Conservation (phyloP, 1,284 basidiomycete species). For the Cryptococcus wingfieldii region DNA sequence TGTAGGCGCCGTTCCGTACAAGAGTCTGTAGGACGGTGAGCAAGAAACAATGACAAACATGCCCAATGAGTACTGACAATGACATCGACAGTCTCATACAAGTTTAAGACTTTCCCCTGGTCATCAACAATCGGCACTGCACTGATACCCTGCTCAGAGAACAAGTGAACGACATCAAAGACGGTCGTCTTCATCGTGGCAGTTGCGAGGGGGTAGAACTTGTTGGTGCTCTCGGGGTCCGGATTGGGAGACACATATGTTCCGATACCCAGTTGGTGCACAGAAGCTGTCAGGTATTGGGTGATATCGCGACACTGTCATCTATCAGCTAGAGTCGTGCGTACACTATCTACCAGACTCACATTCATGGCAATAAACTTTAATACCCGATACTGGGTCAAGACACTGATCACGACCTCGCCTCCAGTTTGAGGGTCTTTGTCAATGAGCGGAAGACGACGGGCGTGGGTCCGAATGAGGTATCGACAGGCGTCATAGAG, state of each 20-base stretch:
- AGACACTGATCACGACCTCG: conserved; percentile 90
- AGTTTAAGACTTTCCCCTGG: conserved; percentile 87
- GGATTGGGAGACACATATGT: conserved; percentile 65
- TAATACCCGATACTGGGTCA: conserved; percentile 96
- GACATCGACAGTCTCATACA: conserved; percentile 99
- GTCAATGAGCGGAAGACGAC: conserved; percentile 89
- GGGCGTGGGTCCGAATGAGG: conserved; percentile 92
- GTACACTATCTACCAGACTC: conserved; percentile 32
- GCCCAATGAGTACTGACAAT: conserved; percentile 61
- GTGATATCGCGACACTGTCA: conserved; percentile 46
- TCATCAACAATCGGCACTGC: conserved; percentile 95
- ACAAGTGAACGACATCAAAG: conserved; percentile 98
- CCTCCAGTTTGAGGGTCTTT: conserved; percentile 89
- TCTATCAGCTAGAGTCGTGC: not conserved
- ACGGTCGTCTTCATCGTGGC: conserved; percentile 89
- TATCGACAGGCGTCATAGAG: conserved; percentile 87
- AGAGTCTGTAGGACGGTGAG: conserved; percentile 62
- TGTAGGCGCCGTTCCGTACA: conserved; percentile 90
- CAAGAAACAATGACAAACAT: not conserved
- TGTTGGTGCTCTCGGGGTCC: conserved; percentile 51
- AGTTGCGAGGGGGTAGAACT: conserved; percentile 84
- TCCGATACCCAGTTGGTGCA: conserved; percentile 86
- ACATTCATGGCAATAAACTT: conserved; percentile 99
- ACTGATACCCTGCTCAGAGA: conserved; percentile 90
- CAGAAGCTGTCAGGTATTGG: conserved; percentile 51